Conservation (phyloP, 352 stramenopile species). For the Phytophthora citricola region DNA sequence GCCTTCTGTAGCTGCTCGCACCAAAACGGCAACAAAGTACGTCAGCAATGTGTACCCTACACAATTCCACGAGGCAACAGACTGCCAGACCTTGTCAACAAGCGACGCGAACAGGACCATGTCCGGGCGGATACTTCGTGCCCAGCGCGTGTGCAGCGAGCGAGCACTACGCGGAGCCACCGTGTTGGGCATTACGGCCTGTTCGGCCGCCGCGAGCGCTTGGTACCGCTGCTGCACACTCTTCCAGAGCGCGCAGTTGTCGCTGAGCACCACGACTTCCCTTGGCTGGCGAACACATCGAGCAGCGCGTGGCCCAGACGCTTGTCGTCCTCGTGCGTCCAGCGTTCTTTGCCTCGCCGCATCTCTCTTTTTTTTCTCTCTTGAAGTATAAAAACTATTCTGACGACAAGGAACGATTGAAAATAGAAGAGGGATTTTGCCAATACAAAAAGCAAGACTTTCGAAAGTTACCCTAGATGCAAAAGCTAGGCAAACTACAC, state of each 20-base stretch:
- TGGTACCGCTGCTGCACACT: constrained; percentile 43
- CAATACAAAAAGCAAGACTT: constrained; percentile 17
- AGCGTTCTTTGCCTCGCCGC: constrained; percentile 39
- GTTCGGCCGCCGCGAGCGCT: constrained; percentile 24
- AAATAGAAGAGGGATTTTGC: constrained; percentile 26
- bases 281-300: constrained; percentile 29
- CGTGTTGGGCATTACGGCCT: constrained; percentile 14
- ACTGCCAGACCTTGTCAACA: constrained; percentile 25
- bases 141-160: constrained; percentile 41
- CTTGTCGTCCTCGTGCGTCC: constrained; percentile 41
- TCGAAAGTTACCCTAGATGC: constrained; percentile 2
- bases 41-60: constrained; percentile 8
- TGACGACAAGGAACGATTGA: constrained; percentile 2
- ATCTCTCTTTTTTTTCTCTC: constrained; percentile 12
- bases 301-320: constrained; percentile 35
- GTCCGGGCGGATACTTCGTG: constrained; percentile 34
- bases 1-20: constrained; percentile 22
- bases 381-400: constrained; percentile 13
- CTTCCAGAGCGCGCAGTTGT: constrained; percentile 39
- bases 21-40: constrained; percentile 10
- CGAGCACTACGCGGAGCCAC: constrained; percentile 27
- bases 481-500: constrained; percentile 14
- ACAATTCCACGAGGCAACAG: background rate
- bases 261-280: constrained; percentile 33
- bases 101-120: constrained; percentile 37